Base-by-base conservation (phyloP, 2,329 filamentous ascomycete genomes). In the Neonectria magnoliae region DNA sequence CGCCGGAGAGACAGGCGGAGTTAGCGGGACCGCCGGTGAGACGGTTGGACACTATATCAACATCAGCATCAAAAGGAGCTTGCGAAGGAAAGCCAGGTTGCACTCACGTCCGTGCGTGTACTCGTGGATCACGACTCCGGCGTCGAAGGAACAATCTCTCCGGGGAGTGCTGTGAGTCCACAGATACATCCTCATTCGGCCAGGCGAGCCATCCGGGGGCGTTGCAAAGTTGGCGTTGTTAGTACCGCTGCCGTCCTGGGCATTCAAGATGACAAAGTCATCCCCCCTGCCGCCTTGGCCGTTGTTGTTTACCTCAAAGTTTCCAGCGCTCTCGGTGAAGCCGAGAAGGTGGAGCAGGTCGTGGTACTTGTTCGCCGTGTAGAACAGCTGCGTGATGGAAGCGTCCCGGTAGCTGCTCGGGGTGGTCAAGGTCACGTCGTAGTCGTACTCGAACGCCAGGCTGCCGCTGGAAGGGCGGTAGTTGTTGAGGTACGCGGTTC, bases 141-240 rank as follows among this genome's bases (percentile, higher is more conserved):
- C 83, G 52, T 90, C 87, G 67, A 90, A 89, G n/a, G 81, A 76
- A 62, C 82, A 83, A 74, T 89, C 87, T 7, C 86, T 81, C 59
- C 79, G 72, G 0, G 85, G 85, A 0, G 75, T 82, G 7, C 83
- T 80, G 10, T 70, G 68, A 9, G 79, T 83, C 84, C 85, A 90
- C 52, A 89, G 75, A 72, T 84, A 88, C 86, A 89, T 88, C 22
- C 84, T 75, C 87, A 90, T 89, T 31, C 85, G 81, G 14, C 82
- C 83, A 2, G 77, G 75, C 45, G 79, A 73, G 9, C 86, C 86
- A 65, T 88, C 86, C 0, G 81, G 79, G 0, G 84, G 85, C 0
- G 86, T 86, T 5, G 82, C 81, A 66, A 89, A 88, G 76, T 87
- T 83, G 62, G 87, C 87, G 64, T 89, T 89, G 78, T 89, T 86